Conservation (phyloP, 495 filamentous ascomycete genomes). For the Talaromyces liani region DNA sequence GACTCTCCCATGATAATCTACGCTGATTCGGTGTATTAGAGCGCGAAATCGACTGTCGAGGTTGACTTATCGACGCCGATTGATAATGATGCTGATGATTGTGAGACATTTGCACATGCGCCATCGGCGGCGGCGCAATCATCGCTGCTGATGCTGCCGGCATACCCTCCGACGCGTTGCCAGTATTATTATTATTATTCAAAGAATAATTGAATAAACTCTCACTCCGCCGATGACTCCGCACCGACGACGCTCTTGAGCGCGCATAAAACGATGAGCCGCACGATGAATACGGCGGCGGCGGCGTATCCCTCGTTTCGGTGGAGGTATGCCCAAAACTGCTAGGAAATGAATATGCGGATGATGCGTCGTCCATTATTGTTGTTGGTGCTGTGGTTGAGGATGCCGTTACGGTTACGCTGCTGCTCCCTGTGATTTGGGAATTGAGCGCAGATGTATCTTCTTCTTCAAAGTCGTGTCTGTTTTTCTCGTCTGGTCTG, state of each 20-base stretch:
- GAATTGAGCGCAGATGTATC: neutral
- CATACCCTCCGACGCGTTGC: neutral
- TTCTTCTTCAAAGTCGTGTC: slow-evolving; percentile 15
- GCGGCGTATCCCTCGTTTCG: slow-evolving; percentile 38
- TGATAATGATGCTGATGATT: neutral
- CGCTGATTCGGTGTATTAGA: neutral
- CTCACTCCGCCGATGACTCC: slow-evolving; percentile 2
- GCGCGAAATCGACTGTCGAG: slow-evolving; percentile 15
- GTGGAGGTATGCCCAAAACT: slow-evolving; percentile 43
- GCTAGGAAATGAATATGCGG: slow-evolving; percentile 37
- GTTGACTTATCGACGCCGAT: slow-evolving; percentile 15
- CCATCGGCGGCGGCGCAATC: slow-evolving; percentile 5
- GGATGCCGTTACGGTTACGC: slow-evolving; percentile 1
- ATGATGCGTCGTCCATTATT: slow-evolving; percentile 26
- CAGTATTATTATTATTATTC: neutral
- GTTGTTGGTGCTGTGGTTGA: neutral
- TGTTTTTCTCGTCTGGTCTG: slow-evolving; percentile 26
- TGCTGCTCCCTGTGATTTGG: slow-evolving; percentile 4
- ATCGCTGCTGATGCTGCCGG: neutral
- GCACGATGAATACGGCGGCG: slow-evolving; percentile 36
- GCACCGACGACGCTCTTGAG: slow-evolving; percentile 30
- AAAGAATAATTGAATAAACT: neutral
- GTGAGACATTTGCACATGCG: slow-evolving; percentile 2
- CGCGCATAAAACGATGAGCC: slow-evolving; percentile 21
- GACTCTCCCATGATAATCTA: slow-evolving; percentile 4